Conservation (phyloP, 306 rosid genomes). For the Mimosa bimucronata region DNA sequence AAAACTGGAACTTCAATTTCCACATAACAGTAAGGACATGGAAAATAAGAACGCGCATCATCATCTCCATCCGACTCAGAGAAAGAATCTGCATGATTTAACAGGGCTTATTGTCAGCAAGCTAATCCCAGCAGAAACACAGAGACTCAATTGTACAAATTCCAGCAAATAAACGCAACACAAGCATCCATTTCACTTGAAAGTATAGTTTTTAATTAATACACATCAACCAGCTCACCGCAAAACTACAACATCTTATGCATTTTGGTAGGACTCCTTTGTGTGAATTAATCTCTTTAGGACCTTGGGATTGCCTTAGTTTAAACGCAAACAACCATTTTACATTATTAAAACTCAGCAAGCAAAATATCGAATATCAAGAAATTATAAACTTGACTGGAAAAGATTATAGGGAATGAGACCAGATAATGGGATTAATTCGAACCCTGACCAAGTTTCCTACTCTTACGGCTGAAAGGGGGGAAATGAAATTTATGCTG, state of each 20-base stretch:
- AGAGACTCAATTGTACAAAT: neutral
- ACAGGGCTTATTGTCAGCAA: constrained; percentile 8
- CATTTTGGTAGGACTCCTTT: neutral
- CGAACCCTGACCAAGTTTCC: constrained; percentile 8
- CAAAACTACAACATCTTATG: constrained; percentile 5
- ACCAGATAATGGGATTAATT: constrained; percentile 6
- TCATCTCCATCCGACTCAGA: constrained; percentile 70
- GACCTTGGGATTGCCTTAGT: neutral
- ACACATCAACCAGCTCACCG: constrained; percentile 6
- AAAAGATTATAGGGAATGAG: neutral
- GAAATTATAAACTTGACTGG: neutral
- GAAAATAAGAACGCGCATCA: constrained; percentile 56
- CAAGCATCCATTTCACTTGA: constrained; percentile 1
- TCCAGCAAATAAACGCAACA: constrained; percentile 13
- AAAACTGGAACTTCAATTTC: constrained; percentile 67
- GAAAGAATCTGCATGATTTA: constrained; percentile 50
- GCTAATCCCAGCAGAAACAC: constrained; percentile 30
- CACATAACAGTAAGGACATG: constrained; percentile 87
- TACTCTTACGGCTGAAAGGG: neutral
- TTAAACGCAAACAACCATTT: neutral
- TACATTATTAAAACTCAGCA: neutral
- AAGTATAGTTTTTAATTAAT: neutral
- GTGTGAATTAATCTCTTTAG: constrained; percentile 17
- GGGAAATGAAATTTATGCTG: neutral
- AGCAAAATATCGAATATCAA: neutral